Evolutionary conservation across 2,329 filamentous ascomycete genomes (phyloP).

Genomic region (Paracamarosporium sp.): DNA sequence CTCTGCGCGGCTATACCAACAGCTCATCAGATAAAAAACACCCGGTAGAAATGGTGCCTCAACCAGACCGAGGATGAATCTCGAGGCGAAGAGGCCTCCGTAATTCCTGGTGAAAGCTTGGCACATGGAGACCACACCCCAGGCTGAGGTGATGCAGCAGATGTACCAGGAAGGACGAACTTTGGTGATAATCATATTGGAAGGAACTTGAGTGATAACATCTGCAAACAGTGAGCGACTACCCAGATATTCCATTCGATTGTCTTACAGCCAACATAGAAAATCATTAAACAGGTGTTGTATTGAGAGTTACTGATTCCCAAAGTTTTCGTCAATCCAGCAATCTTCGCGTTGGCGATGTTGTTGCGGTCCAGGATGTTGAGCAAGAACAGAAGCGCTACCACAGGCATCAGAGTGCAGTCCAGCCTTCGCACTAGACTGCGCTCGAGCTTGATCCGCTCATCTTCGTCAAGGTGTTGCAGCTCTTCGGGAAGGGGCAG

Average conservation of each 20-base stretch:
- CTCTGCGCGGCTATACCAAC: slow-evolving; percentile 37
- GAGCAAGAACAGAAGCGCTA: slow-evolving; percentile 37
- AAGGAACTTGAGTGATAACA: slow-evolving; percentile 52
- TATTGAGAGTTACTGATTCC: slow-evolving; percentile 26
- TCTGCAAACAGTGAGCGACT: not conserved
- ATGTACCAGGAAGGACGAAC: slow-evolving; percentile 63
- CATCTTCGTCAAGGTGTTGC: slow-evolving; percentile 15
- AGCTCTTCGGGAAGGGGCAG: slow-evolving; percentile 17
- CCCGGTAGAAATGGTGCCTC: slow-evolving; percentile 30
- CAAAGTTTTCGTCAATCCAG: slow-evolving; percentile 29
- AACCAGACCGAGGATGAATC: slow-evolving; percentile 49
- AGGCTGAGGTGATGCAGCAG: slow-evolving; percentile 53
- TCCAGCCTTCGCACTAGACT: slow-evolving; percentile 39
- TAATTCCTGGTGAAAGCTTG: slow-evolving; percentile 57
- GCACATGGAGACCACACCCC: slow-evolving; percentile 51
- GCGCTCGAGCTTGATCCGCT: slow-evolving; percentile 33
- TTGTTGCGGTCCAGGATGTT: slow-evolving; percentile 40
- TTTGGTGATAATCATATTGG: slow-evolving; percentile 64
- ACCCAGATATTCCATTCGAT: not conserved
- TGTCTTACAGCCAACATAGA: slow-evolving; percentile 57
- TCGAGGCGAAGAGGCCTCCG: slow-evolving; percentile 48
- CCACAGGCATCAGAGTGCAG: slow-evolving; percentile 32
- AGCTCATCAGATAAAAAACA: slow-evolving; percentile 28
- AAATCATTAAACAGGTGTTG: slow-evolving; percentile 49
- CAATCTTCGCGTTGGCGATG: slow-evolving; percentile 35